Conservation (phyloP, 2,329 filamentous ascomycete species). For the Aspergillus jensenii region DNA sequence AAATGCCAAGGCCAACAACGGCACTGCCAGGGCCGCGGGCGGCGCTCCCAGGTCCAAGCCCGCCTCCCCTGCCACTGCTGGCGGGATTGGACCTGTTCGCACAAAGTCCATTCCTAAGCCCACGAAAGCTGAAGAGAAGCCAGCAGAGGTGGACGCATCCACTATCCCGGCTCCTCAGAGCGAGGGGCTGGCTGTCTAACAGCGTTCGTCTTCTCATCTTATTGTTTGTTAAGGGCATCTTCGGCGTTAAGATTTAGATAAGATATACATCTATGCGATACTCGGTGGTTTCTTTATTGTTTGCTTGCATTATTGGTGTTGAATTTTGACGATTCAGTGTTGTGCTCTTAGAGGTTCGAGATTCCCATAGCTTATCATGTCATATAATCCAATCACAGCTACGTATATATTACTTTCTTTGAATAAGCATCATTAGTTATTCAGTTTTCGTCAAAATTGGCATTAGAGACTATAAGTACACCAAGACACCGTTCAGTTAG, state of each 20-base stretch:
- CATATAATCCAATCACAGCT: not conserved
- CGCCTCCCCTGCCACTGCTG: slow-evolving; percentile 19
- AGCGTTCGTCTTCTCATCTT: not conserved
- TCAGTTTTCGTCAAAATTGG: not conserved
- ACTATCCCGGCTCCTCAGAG: slow-evolving; percentile 21
- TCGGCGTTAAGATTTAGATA: not conserved
- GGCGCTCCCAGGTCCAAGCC: slow-evolving; percentile 26
- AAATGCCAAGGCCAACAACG: slow-evolving; percentile 35
- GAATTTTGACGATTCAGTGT: not conserved
- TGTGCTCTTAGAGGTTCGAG: slow-evolving; percentile 1
- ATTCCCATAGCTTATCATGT: slow-evolving; percentile 15
- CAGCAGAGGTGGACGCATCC: slow-evolving; percentile 23
- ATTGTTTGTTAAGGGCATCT: not conserved
- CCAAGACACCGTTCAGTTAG: not conserved
- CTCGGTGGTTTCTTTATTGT: not conserved
- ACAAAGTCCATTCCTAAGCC: slow-evolving; percentile 31
- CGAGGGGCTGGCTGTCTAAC: slow-evolving; percentile 23
- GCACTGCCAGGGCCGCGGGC: slow-evolving; percentile 37
- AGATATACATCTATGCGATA: slow-evolving; percentile 13
- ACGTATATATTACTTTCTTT: not conserved
- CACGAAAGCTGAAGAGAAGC: slow-evolving; percentile 21
- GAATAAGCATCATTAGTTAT: not conserved
- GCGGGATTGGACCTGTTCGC: slow-evolving; percentile 34
- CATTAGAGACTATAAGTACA: not conserved
- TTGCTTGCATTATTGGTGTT: slow-evolving; percentile 17